These are phyloP conservation scores for Sugiyamaella floridensis DNA, from an alignment of 805 yeast genomes.

Conservation along the genomic window DNA sequence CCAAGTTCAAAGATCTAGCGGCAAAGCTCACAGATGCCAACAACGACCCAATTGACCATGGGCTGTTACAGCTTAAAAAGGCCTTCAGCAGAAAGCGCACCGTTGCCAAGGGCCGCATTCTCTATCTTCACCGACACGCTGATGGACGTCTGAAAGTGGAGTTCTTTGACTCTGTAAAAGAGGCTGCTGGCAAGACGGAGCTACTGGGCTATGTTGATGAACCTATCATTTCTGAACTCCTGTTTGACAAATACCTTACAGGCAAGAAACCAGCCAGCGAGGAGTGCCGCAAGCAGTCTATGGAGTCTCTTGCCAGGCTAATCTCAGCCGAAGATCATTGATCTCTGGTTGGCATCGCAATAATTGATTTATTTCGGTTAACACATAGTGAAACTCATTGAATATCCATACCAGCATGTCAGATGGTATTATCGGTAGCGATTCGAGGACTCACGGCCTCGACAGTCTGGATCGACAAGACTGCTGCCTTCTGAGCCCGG, in stretches of 20 bases:
- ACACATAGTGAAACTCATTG: not conserved
- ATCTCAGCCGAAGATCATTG: not conserved
- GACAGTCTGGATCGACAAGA: constrained; percentile 27
- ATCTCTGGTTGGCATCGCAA: not conserved
- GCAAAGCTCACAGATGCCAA: constrained; percentile 30
- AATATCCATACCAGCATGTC: not conserved
- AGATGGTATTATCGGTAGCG: not conserved
- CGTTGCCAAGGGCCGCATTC: constrained; percentile 65
- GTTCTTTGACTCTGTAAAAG: constrained; percentile 37
- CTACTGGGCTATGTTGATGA: constrained; percentile 54
- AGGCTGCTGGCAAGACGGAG: constrained; percentile 19
- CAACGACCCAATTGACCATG: constrained; percentile 38
- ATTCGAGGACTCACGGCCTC: constrained; percentile 23
- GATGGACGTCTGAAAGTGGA: constrained; percentile 43
- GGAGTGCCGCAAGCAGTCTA: constrained; percentile 41
- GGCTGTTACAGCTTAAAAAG: constrained; percentile 58
- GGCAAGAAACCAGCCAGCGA: constrained; percentile 62
- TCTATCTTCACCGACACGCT: constrained; percentile 48
- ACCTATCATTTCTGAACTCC: constrained; percentile 57
- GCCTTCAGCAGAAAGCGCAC: constrained; percentile 61
- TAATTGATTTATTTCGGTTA: not conserved
- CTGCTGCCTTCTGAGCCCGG: constrained; percentile 34
- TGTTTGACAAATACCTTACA: constrained; percentile 69
- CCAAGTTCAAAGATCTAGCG: constrained; percentile 42
- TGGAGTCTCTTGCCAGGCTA: constrained; percentile 29